Percentiles rank a stretch among this genome's conserved stretches.
phyloP scores from a whole-genome alignment of 371 early-diverging fungal genomes.

The Rhizopus sp. region DNA sequence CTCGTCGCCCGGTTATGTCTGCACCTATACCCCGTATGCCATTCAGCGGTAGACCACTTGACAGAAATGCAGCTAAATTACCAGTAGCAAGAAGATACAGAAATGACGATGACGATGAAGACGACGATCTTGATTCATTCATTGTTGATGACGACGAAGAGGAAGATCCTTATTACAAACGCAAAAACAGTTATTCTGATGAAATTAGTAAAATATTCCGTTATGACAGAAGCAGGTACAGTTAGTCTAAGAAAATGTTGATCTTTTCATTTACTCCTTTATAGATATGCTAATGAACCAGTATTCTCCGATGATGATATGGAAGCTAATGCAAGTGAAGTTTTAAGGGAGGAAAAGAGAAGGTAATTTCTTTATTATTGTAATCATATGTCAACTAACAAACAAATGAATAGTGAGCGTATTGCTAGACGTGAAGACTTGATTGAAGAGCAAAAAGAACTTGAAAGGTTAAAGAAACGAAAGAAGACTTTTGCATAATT shows the following conservation, averaged over 20 bases:
- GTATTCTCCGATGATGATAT: constrained; percentile 62
- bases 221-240: constrained; percentile 36
- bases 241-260: background rate
- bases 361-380: constrained; percentile 32
- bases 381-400: background rate
- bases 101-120: constrained; percentile 33
- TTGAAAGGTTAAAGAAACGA: constrained; percentile 64
- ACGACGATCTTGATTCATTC: constrained; percentile 37
- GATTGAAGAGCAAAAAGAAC: constrained; percentile 62
- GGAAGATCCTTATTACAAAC: constrained; percentile 17
- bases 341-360: constrained; percentile 60
- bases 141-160: constrained; percentile 49
- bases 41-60: constrained; percentile 29
- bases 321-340: constrained; percentile 61
- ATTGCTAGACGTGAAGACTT: constrained; percentile 56
- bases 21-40: constrained; percentile 36
- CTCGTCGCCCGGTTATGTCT: constrained; percentile 3
- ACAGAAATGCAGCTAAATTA: constrained; percentile 9
- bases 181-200: constrained; percentile 29
- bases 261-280: background rate
- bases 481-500: constrained; percentile 30
- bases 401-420: constrained; percentile 40
- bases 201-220: constrained; percentile 56
- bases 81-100: constrained; percentile 14
- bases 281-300: constrained; percentile 53